phyloP scores from a whole-genome alignment of 768 basidiomycete genomes.

The Dentipellis sp. region DNA sequence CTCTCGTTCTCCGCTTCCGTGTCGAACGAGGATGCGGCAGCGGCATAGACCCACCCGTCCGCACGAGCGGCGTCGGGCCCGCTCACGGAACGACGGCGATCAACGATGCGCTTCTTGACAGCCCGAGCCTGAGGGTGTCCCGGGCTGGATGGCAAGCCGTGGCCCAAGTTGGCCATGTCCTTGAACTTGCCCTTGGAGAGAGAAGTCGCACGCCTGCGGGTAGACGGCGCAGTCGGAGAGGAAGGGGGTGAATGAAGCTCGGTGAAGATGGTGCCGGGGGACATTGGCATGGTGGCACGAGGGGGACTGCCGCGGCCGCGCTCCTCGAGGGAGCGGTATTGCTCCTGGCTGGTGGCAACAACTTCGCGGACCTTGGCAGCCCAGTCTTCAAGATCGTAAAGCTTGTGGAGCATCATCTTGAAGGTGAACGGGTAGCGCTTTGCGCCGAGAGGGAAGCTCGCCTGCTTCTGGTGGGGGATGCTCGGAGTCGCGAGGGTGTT shows the following conservation, averaged over 20 bases:
- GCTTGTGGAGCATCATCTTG: constrained; percentile 13
- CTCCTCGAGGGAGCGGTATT: constrained; percentile 8
- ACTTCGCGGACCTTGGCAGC: constrained; percentile 12
- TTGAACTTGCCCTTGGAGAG: constrained; percentile 2
- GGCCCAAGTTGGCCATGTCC: neutral
- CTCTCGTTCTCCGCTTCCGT: constrained; percentile 4
- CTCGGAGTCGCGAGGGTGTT: constrained; percentile 7
- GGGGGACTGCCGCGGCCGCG: neutral
- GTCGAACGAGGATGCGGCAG: constrained; percentile 9
- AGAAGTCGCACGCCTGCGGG: constrained; percentile 1
- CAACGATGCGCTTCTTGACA: constrained; percentile 14
- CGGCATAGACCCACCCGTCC: constrained; percentile 13
- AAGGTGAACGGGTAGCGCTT: constrained; percentile 15
- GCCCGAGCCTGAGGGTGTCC: constrained; percentile 4
- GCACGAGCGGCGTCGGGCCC: constrained; percentile 5
- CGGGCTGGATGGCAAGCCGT: neutral
- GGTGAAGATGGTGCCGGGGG: constrained; percentile 4
- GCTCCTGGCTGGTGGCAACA: constrained; percentile 12
- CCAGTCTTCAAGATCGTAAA: constrained; percentile 15
- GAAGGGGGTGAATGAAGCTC: constrained; percentile 1
- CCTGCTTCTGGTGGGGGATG: neutral
- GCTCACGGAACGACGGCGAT: constrained; percentile 12
- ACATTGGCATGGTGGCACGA: neutral
- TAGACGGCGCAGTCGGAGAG: neutral
- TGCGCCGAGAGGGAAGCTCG: constrained; percentile 1